Percentiles rank a stretch among this genome's conserved stretches.
Evolutionary conservation across 2,329 filamentous ascomycete species (phyloP).

Genomic region (Alternaria triticina): DNA sequence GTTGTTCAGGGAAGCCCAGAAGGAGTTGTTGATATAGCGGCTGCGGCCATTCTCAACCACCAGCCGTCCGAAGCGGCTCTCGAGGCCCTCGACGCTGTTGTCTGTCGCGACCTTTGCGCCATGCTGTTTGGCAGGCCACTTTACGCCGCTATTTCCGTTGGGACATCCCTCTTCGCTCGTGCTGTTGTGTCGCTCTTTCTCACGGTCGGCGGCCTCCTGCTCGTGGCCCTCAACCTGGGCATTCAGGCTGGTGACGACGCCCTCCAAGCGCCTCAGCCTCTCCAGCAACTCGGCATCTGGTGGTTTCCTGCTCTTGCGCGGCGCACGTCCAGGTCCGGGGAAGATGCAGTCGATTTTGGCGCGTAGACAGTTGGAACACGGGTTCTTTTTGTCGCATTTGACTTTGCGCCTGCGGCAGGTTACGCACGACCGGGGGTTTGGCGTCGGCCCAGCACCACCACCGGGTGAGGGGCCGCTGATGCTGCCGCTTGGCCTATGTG

Average conservation of each 20-base stretch:
- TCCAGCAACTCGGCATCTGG: slow-evolving; percentile 76
- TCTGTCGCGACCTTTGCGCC: slow-evolving; percentile 36
- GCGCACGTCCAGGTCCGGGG: slow-evolving; percentile 75
- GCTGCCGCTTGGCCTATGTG: slow-evolving; percentile 26
- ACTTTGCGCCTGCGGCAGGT: slow-evolving; percentile 64
- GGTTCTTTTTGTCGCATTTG: slow-evolving; percentile 78
- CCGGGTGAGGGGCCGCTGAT: slow-evolving; percentile 18
- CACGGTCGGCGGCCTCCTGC: slow-evolving; percentile 40
- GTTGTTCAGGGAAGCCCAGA: slow-evolving; percentile 78
- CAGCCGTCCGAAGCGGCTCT: slow-evolving; percentile 69
- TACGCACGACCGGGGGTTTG: slow-evolving; percentile 45
- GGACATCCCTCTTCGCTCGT: slow-evolving; percentile 15
- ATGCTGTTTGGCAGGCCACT: background rate
- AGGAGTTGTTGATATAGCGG: slow-evolving; percentile 76
- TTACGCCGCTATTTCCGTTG: background rate
- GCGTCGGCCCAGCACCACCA: slow-evolving; percentile 13
- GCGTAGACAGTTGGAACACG: slow-evolving; percentile 76
- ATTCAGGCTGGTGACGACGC: slow-evolving; percentile 70
- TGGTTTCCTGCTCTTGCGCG: slow-evolving; percentile 70
- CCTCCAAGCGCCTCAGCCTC: slow-evolving; percentile 73
- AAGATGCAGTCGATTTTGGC: slow-evolving; percentile 76
- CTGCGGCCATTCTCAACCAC: slow-evolving; percentile 74
- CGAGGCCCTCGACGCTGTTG: slow-evolving; percentile 45
- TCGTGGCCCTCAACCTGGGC: slow-evolving; percentile 47
- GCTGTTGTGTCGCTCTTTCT: slow-evolving; percentile 22